A percentile compares a stretch with the other conserved stretches of the same genome.
Conservation (phyloP, 495 filamentous ascomycete species). For the Neurospora sp. region DNA sequence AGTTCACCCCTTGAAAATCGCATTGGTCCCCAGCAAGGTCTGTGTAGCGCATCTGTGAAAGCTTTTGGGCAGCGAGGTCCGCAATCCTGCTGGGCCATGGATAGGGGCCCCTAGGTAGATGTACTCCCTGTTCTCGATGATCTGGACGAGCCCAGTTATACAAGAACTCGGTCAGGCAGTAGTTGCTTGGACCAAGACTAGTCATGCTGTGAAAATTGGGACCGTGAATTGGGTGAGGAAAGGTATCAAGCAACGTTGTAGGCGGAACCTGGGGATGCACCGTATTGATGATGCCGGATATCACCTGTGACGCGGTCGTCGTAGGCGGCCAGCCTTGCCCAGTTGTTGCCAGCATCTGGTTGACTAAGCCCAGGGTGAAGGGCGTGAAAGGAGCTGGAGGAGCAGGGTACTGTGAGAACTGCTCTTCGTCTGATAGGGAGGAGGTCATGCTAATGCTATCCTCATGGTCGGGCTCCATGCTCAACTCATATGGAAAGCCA, state of each 20-base stretch:
- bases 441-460: background rate
- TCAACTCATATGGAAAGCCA: background rate
- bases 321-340: background rate
- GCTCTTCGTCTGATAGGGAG: background rate
- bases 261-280: background rate
- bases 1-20: slow-evolving; percentile 75
- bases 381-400: background rate
- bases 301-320: background rate
- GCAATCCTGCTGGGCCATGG: slow-evolving; percentile 16
- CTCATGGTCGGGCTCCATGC: background rate
- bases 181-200: slow-evolving; percentile 19
- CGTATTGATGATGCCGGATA: background rate
- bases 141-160: slow-evolving; percentile 21
- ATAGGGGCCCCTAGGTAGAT: slow-evolving; percentile 1
- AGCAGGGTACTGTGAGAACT: background rate
- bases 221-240: background rate
- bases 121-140: slow-evolving; percentile 1
- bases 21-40: slow-evolving; percentile 48
- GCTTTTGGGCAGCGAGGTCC: slow-evolving; percentile 4
- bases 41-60: slow-evolving; percentile 21
- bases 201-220: slow-evolving; percentile 1
- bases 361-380: background rate
- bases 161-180: slow-evolving; percentile 19
- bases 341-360: background rate
- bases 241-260: background rate